These are phyloP conservation scores for Ogataea naganishii DNA, from an alignment of 805 yeast species.

Conservation along the genomic window DNA sequence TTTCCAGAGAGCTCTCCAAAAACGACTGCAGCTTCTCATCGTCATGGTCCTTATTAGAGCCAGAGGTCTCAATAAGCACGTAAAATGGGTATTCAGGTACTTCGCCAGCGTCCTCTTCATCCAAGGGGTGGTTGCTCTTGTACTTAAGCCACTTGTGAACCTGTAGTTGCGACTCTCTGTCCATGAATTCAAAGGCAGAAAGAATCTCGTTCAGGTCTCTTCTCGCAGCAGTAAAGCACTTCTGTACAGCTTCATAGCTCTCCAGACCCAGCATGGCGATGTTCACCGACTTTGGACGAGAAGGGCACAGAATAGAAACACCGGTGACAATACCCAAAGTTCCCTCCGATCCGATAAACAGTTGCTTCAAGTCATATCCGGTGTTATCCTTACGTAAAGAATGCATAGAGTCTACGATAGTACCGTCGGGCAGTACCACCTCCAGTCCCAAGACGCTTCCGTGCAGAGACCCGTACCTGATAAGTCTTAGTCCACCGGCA, in stretches of 20 bases:
- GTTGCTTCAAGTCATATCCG: slow-evolving; percentile 87
- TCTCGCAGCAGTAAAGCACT: slow-evolving; percentile 72
- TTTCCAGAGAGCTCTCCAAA: slow-evolving; percentile 77
- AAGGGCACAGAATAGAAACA: slow-evolving; percentile 81
- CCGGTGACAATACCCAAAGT: slow-evolving; percentile 88
- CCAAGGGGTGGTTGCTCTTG: slow-evolving; percentile 60
- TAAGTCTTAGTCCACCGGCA: slow-evolving; percentile 87
- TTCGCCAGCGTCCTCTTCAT: slow-evolving; percentile 35
- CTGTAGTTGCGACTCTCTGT: slow-evolving; percentile 54
- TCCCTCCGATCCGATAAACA: slow-evolving; percentile 92
- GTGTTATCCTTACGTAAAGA: slow-evolving; percentile 91
- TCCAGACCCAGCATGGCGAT: slow-evolving; percentile 83
- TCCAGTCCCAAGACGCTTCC: slow-evolving; percentile 89
- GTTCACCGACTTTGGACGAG: slow-evolving; percentile 77
- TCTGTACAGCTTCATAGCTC: slow-evolving; percentile 75
- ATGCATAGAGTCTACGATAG: slow-evolving; percentile 68
- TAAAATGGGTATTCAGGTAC: slow-evolving; percentile 71
- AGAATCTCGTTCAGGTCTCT: slow-evolving; percentile 74
- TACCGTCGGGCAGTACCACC: slow-evolving; percentile 88
- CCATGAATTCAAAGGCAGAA: slow-evolving; percentile 95
- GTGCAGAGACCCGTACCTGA: slow-evolving; percentile 87
- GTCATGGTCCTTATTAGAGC: slow-evolving; percentile 89
- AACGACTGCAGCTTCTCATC: slow-evolving; percentile 82
- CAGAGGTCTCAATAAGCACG: slow-evolving; percentile 90
- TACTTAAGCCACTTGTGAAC: slow-evolving; percentile 53